These are phyloP conservation scores for Escovopsis sp. DNA, from an alignment of 2,329 filamentous ascomycete genomes.

Conservation along the genomic window DNA sequence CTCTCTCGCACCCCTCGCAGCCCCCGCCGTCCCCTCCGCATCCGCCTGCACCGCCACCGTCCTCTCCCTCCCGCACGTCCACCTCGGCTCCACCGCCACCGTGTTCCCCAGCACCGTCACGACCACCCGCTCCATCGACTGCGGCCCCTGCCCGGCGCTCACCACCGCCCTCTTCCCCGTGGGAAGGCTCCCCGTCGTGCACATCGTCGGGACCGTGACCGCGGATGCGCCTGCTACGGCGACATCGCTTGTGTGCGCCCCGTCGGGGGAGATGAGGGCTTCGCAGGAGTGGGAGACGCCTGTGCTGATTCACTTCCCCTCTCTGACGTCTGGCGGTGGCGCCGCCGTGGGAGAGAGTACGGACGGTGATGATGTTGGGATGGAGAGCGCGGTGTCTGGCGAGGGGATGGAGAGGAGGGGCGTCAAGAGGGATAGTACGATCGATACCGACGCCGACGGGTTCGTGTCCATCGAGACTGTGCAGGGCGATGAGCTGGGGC, in stretches of 20 bases:
- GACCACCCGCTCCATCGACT: conserved; percentile 10
- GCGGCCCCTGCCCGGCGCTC: conserved; percentile 11
- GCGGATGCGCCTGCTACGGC: conserved; percentile 4
- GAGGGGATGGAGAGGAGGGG: too few species aligned
- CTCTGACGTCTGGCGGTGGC: too few species aligned
- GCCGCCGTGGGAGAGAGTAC: too few species aligned
- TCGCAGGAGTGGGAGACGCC: not conserved
- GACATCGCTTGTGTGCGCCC: conserved; percentile 6
- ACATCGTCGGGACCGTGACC: conserved; percentile 11
- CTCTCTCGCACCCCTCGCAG: too few species aligned
- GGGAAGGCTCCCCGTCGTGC: conserved; percentile 9
- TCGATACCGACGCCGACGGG: too few species aligned
- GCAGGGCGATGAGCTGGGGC: too few species aligned
- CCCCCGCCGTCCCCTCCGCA: not conserved
- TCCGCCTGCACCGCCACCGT: not conserved
- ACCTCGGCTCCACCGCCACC: conserved; percentile 10
- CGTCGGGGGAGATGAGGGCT: not conserved
- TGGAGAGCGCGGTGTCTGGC: too few species aligned
- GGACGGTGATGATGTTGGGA: too few species aligned
- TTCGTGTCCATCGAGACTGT: too few species aligned
- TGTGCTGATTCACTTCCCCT: too few species aligned
- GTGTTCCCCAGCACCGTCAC: conserved; percentile 14
- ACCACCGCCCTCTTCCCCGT: conserved; percentile 1
- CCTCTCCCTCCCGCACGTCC: conserved; percentile 2
- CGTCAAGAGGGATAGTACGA: too few species aligned